phyloP scores from a whole-genome alignment of 257 asterid species.

The Fraxinus anomala region DNA sequence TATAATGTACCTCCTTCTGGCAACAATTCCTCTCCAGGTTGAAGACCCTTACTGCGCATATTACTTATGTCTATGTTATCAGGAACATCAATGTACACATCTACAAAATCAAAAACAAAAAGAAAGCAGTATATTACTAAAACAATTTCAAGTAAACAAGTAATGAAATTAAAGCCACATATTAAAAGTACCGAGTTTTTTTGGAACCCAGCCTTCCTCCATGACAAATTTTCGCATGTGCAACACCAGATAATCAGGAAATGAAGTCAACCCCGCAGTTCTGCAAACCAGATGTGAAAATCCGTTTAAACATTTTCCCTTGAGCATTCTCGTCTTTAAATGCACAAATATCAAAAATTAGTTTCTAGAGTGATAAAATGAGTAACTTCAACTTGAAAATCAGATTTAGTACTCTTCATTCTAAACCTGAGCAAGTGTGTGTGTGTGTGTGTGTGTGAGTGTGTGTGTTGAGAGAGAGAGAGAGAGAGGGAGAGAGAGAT shows the following conservation, averaged over 20 bases:
- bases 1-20: constrained; percentile 64
- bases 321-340: not conserved
- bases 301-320: not conserved
- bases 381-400: not conserved
- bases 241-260: constrained; percentile 90
- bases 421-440: not conserved
- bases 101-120: constrained; percentile 41
- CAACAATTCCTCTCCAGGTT: constrained; percentile 85
- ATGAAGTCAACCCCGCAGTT: constrained; percentile 88
- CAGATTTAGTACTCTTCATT: not conserved
- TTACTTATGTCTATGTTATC: constrained; percentile 76
- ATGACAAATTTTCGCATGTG: constrained; percentile 93
- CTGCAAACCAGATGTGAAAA: constrained; percentile 41
- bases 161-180: constrained; percentile 21
- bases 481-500: constrained; percentile 1
- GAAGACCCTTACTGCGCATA: constrained; percentile 96
- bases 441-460: not conserved
- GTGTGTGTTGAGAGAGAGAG: not conserved
- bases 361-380: not conserved
- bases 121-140: constrained; percentile 17
- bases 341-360: not conserved
- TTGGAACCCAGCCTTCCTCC: constrained; percentile 98
- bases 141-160: constrained; percentile 18
- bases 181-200: constrained; percentile 67
- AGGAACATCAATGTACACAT: constrained; percentile 92